Evolutionary conservation across 2,329 filamentous ascomycete genomes (phyloP).

Genomic region (Coniella lustricola): DNA sequence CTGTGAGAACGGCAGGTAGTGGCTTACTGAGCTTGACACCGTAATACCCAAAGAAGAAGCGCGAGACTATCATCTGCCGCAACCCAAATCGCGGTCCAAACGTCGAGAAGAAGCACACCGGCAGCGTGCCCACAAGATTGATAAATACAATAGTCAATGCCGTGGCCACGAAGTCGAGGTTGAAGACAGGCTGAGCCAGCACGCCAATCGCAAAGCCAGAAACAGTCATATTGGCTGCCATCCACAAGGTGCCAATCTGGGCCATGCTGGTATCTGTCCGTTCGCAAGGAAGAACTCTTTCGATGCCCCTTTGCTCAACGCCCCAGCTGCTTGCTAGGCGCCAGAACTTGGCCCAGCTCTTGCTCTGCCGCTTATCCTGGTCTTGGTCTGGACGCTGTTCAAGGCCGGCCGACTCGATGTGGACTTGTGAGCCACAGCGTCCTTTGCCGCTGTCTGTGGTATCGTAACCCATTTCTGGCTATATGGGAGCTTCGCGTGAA

Average conservation of each 20-base stretch:
- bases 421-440: background rate
- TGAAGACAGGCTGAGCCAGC: conserved; percentile 60
- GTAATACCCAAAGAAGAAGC: conserved; percentile 70
- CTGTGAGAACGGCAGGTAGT: background rate
- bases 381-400: background rate
- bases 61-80: conserved; percentile 72
- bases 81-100: conserved; percentile 70
- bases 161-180: conserved; percentile 65
- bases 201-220: conserved; percentile 71
- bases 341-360: conserved; percentile 40
- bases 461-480: background rate
- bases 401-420: background rate
- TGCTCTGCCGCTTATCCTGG: conserved; percentile 12
- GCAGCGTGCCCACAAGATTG: conserved; percentile 64
- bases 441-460: conserved; percentile 2
- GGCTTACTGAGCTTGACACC: conserved; percentile 58
- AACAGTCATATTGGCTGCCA: conserved; percentile 72
- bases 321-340: conserved; percentile 57
- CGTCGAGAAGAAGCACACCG: conserved; percentile 70
- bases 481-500: too few relatives aligned
- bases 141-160: conserved; percentile 67
- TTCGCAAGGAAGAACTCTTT: conserved; percentile 65
- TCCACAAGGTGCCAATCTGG: conserved; percentile 70
- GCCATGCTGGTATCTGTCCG: conserved; percentile 56
- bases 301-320: conserved; percentile 69